Conservation (phyloP, 2,329 filamentous ascomycete genomes). For the Paecilomyces sp. region DNA sequence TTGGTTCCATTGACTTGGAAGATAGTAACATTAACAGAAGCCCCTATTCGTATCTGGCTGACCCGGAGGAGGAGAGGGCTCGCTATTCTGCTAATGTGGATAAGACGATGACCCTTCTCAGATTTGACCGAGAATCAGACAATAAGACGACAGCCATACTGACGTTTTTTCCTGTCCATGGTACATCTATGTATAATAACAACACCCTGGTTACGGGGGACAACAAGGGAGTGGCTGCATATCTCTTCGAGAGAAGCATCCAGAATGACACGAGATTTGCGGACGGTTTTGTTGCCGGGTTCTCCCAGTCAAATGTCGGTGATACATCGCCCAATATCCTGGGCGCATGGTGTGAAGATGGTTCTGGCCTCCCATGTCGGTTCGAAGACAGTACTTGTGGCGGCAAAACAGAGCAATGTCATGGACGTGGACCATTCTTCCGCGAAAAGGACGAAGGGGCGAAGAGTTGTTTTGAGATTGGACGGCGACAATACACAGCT, state of each 20-base stretch:
- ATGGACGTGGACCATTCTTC: slow-evolving; percentile 41
- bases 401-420: slow-evolving; percentile 36
- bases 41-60: slow-evolving; percentile 78
- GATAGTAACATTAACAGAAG: slow-evolving; percentile 86
- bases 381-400: slow-evolving; percentile 73
- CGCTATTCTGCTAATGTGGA: slow-evolving; percentile 61
- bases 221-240: slow-evolving; percentile 90
- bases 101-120: slow-evolving; percentile 72
- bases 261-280: slow-evolving; percentile 48
- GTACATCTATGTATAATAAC: slow-evolving; percentile 83
- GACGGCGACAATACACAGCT: slow-evolving; percentile 37
- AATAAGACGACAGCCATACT: slow-evolving; percentile 71
- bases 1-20: slow-evolving; percentile 61
- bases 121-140: slow-evolving; percentile 67
- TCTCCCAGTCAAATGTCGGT: slow-evolving; percentile 85
- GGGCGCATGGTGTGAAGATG: slow-evolving; percentile 82
- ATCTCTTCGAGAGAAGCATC: slow-evolving; percentile 69
- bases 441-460: slow-evolving; percentile 37
- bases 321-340: slow-evolving; percentile 85
- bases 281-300: slow-evolving; percentile 75
- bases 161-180: slow-evolving; percentile 89
- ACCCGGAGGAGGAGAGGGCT: slow-evolving; percentile 67
- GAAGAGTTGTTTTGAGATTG: slow-evolving; percentile 45
- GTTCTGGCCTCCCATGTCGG: slow-evolving; percentile 46
- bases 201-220: slow-evolving; percentile 90